These are phyloP conservation scores for Solanum sitiens DNA, from an alignment of 257 asterid species.

Conservation along the genomic window DNA sequence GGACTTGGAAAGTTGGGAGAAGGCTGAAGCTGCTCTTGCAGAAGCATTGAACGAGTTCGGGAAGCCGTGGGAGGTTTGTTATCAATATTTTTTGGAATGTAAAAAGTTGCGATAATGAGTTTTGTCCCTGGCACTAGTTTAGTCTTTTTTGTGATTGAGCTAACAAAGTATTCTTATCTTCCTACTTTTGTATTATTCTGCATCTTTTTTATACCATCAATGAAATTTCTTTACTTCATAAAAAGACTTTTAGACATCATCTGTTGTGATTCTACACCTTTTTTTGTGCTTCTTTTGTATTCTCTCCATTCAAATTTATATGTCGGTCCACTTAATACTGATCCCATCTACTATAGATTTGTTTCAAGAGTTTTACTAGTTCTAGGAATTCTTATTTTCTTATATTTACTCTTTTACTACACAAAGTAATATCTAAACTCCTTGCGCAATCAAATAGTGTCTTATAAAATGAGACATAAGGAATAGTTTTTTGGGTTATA, in stretches of 20 bases:
- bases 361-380: not conserved
- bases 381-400: not conserved
- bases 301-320: not conserved
- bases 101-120: not conserved
- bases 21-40: slow-evolving; percentile 84
- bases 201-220: not conserved
- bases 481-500: not conserved
- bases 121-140: not conserved
- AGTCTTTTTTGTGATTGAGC: not conserved
- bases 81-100: not conserved
- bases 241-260: not conserved
- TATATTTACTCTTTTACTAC: not conserved
- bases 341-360: not conserved
- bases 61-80: slow-evolving; percentile 88
- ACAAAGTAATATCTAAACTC: not conserved
- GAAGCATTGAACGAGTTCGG: slow-evolving; percentile 91
- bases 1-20: slow-evolving; percentile 66
- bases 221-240: not conserved
- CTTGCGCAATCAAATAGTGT: not conserved
- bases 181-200: not conserved
- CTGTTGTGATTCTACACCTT: not conserved
- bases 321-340: not conserved
- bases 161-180: not conserved
- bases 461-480: not conserved
- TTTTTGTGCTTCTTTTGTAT: not conserved